Evolutionary conservation across 164 flowering plant genomes (phyloP).

Genomic region (Nelumbo lutea): DNA sequence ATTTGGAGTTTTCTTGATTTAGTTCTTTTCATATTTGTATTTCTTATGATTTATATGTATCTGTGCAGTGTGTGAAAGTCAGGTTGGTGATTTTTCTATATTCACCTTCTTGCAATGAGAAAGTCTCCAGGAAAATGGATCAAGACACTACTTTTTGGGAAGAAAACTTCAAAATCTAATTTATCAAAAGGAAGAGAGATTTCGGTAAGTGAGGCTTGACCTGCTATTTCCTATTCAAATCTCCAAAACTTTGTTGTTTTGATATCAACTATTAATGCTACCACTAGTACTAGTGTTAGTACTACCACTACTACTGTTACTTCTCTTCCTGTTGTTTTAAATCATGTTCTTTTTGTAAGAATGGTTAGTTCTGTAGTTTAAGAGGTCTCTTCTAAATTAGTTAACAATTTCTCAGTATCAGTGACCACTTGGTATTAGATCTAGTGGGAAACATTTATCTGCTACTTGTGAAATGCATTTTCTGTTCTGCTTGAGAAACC

Average conservation of each 20-base stretch:
- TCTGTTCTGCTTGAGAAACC: background rate
- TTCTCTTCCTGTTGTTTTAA: background rate
- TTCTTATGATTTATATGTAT: background rate
- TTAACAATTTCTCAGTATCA: background rate
- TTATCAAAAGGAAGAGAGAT: conserved; percentile 48
- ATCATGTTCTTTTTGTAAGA: background rate
- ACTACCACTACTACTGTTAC: background rate
- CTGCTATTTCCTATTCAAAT: background rate
- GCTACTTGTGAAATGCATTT: background rate
- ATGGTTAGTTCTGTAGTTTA: background rate
- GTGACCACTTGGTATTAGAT: background rate
- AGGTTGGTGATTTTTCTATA: conserved; percentile 6
- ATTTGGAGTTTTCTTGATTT: too few relatives aligned
- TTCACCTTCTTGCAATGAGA: conserved; percentile 44
- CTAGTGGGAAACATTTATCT: background rate
- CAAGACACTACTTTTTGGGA: conserved; percentile 74
- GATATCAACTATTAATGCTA: background rate
- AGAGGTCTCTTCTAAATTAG: background rate
- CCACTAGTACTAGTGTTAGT: background rate
- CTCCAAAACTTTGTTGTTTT: too few relatives aligned
- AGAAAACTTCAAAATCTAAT: conserved; percentile 64
- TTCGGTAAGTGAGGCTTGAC: conserved; percentile 12
- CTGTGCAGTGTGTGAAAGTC: conserved; percentile 6
- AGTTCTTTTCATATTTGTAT: too few relatives aligned
- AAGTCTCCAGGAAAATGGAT: conserved; percentile 89